A percentile compares a stretch with the other conserved stretches of the same genome.
phyloP scores from a whole-genome alignment of 345 rosid species.

The Eucalyptus curtisii region DNA sequence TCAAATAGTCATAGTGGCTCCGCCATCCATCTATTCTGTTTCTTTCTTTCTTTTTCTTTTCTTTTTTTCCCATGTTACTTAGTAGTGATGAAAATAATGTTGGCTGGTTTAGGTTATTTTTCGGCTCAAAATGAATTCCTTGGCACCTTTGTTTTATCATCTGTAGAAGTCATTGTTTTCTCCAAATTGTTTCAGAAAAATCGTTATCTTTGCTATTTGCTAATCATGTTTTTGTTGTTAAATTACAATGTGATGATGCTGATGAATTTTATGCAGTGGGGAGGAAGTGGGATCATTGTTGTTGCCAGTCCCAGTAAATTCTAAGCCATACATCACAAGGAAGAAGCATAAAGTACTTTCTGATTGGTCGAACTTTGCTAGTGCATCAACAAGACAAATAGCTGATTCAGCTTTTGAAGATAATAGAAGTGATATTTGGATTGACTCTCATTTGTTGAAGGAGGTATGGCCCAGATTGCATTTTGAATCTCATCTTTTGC shows the following conservation, averaged over 20 bases:
- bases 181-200: neutral
- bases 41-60: neutral
- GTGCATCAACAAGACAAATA: neutral
- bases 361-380: conserved; percentile 11
- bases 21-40: neutral
- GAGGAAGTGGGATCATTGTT: conserved; percentile 52
- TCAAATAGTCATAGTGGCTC: neutral
- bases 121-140: neutral
- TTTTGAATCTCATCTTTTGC: neutral
- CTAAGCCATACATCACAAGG: conserved; percentile 1
- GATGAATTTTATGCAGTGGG: conserved; percentile 38
- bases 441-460: conserved; percentile 42
- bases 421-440: conserved; percentile 32
- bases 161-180: neutral
- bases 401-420: conserved; percentile 1
- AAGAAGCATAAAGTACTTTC: conserved; percentile 16
- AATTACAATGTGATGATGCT: neutral
- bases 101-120: neutral
- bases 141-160: neutral
- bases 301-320: conserved; percentile 23
- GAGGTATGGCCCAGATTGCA: conserved; percentile 23
- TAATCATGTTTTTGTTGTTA: neutral
- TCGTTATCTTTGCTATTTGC: neutral
- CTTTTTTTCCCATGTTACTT: neutral
- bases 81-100: neutral